Base-by-base conservation (phyloP, 1,284 basidiomycete species). In the Pyrrhoderma noxium region DNA sequence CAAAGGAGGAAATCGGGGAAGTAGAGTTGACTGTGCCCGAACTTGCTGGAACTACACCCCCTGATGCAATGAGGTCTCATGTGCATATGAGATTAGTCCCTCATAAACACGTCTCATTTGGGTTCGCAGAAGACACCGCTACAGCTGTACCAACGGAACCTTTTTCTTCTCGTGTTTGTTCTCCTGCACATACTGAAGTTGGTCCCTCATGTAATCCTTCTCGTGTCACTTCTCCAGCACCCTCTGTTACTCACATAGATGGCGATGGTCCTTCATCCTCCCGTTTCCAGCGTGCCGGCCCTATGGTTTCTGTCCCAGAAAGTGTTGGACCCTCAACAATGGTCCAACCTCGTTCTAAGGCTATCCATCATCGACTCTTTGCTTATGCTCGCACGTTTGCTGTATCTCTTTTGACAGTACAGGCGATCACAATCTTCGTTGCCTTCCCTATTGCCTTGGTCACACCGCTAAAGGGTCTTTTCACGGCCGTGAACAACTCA, bases 381-480 rank as follows among this genome's bases (percentile, higher is more conserved):
- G 27, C 46, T 56, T 43, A 47, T 59, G 27, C 59, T 4, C 38
- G 59, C 3, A 58, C 58, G 0, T 68, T 79, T 49, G 34, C 79
- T 18, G 63, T 63, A 25, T 73, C 77, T 0, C 61, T 82, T 4
- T 54, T 75, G 3, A 67, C 65, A 2, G 83, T 87, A 0, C 67
- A 75, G 0, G 83, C 85, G 0, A 62, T 85, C 27, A 66, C 81
- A 1, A 84, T 91, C 54, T 61, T 85, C 46, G n/a, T 78, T n/a
- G 71, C 81, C 1, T 75, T 92, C 48, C 69, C 79, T 27, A 78
- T 85, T 56, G 78, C 87, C 0, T 70, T 91, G 3, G 65, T 89
- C 1, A 74, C 74, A 1, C 73, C 75, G 0, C 71, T 92, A 51
- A 90, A 90, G 62, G 85, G 79, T 0, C 71, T 92, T 4, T 87